Evolutionary conservation across 495 filamentous ascomycete species (phyloP), one percentile per base, ranked within the genome.

Genomic region (Geopyxis carbonaria): DNA sequence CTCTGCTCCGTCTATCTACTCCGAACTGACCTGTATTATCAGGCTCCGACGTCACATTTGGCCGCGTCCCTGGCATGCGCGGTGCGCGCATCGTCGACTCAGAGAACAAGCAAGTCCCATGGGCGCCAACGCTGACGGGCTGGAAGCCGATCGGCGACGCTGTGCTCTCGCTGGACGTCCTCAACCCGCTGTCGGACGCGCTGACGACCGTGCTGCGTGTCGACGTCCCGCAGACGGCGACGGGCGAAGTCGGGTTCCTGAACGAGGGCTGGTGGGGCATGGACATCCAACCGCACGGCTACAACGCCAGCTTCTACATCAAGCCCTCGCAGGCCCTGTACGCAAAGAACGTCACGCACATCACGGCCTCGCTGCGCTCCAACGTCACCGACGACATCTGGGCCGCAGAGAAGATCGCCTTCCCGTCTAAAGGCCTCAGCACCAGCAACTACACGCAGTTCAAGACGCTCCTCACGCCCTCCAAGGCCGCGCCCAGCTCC

Each of bases 191-290:
- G 31, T 80, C 66, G 31, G 50, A 63, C 10, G 67, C 58, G 34
- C 61, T 82, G 22, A 62, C 62, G 4, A 69, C 66, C 9, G 78
- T 75, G 0, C 57, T 81, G 49, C 64, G 66, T 13, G 71, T 83
- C 3, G 57, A 50, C 18, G 59, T 66, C 8, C 46, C 58, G 3
- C 36, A 44, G 7, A 50, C 49, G 13, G 57, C 50, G 4, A 24
- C 43, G 0, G 57, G 59, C 0, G 58, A 62, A 18, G 61, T 73
- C 2, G 74, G 74, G 3, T 66, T 76, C 34, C 58, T 57, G 21
- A 77, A 78, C 40, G 58, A 61, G 8, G 74, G 74, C 1, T 78
- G 66, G 48, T 72, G 70, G 56, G 74, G 74, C 6, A 67, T 78
- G 35, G 63, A 73, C 7, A 68, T 76, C 30, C 61, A 62, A 33